Base-by-base conservation (phyloP, 2,329 filamentous ascomycete genomes). In the Ilyonectria sp. region DNA sequence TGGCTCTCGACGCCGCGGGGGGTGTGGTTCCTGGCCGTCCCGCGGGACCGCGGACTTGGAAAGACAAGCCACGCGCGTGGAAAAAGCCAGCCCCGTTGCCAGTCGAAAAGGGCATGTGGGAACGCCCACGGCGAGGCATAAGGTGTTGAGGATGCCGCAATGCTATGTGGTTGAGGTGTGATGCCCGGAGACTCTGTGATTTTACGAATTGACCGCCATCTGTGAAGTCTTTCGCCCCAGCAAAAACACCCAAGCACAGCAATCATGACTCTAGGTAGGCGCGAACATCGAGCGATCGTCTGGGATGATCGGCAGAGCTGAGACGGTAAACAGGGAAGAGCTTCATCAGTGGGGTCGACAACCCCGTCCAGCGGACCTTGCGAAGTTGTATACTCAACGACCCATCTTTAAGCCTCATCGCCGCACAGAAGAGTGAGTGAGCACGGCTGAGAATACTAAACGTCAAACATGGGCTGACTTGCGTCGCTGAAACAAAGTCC, bases 331-430 rank as follows among this genome's bases (percentile, higher is more conserved):
- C 8, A 75, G 73, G 73, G 13, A 75, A 75, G 66, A 74, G 71
- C 55, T 75, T 75, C 56, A 71, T 75, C 50, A 67, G 49, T 63
- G 72, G 69, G 17, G 69, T 72, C 10, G 19, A 66, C 19, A 71
- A 69, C 46, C 62, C 72, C 0, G 73, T 75, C 15, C 69, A 75
- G 64, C 58, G 66, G 49, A 69, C 63, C 3, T 60, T 75, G 29
- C 65, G 72, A 58, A 73, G 72, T 33, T 75, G 71, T 23, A 70
- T 74, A n/a, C 72, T 74, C 11, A 50, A 65, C 29, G 73, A 75
- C 44, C 66, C 73, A 3, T 72, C 69, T 2, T 19, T 75, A 64
- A 71, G 71, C 44, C 72, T 75, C 10, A 65, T 74, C 26, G 53
- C 67, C 1, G 68, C 72, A 1, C 69, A 75, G 23, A 75, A 75